Base-by-base conservation (phyloP, 495 filamentous ascomycete species). In the Penicillium malachiteum region DNA sequence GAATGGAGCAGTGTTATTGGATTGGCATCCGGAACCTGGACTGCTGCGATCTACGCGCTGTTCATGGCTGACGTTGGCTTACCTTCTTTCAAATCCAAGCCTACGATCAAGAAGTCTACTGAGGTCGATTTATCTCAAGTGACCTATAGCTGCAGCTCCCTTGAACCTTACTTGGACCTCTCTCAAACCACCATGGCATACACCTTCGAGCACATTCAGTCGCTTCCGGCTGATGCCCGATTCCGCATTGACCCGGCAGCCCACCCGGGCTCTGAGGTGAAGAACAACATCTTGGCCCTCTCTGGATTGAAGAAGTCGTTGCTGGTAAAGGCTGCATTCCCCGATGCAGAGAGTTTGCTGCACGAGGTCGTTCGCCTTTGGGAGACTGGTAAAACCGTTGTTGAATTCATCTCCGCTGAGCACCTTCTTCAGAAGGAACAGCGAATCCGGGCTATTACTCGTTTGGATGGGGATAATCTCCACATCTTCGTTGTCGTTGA, bases 351-450 rank as follows among this genome's bases (percentile, higher is more conserved):
- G 9, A 12, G 18, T 12, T 14, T 49, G 12, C 12, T 49, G 4
- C 13, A 13, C 21, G n/a, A 49, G 10, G 34, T 49, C 10, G 46
- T 49, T 5, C 46, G 46, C 21, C 33, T 35, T 0, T 49, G 46
- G 46, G 46, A 49, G 14, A 49, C 46, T 21, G 46, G 46, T 26
- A n/a, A 38, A 9, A 49, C 46, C 14, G 31, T 37, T 16, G 46
- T 49, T 37, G 46, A 49, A 14, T 49, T 49, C 32, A 32, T 49
- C n/a, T 49, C 46, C 33, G 31, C 46, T 7, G 46, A 49, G 14
- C 46, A 49, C 9, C 46, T 49, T 10, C 46, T 49, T 11, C 46
- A 49, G 12, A 49, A 49, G 46, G 46, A 49, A 38, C 46, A 49
- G 33, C 7, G 46, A 17, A 49, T 49, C 13, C 46, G 46, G 16